These are phyloP conservation scores for Mycena leptocephala DNA, from an alignment of 768 basidiomycete genomes.

Conservation along the genomic window DNA sequence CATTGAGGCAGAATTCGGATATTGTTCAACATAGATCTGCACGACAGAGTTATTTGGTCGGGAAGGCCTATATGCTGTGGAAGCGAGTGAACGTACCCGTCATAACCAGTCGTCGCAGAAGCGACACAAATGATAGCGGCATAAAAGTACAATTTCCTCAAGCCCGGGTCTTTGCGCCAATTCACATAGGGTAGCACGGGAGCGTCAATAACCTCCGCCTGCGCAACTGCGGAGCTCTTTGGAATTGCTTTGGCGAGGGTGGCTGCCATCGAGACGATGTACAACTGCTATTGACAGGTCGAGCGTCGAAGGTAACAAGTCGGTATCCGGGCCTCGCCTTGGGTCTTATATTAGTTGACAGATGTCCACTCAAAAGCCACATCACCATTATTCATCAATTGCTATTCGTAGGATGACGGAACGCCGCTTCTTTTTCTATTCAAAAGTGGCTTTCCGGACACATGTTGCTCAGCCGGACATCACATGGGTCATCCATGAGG, in stretches of 20 bases:
- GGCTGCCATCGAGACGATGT: constrained; percentile 22
- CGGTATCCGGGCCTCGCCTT: constrained; percentile 6
- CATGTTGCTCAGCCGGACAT: constrained; percentile 5
- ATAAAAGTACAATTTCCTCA: constrained; percentile 31
- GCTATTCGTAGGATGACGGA: constrained; percentile 10
- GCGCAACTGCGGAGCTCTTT: constrained; percentile 25
- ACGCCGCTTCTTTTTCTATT: constrained; percentile 17
- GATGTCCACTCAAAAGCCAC: constrained; percentile 16
- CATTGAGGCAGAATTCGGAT: too few species aligned
- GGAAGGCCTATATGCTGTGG: too few species aligned
- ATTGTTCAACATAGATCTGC: too few species aligned
- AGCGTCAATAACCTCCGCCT: constrained; percentile 13
- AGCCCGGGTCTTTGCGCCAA: constrained; percentile 28
- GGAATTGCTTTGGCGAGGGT: constrained; percentile 16
- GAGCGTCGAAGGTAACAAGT: constrained; percentile 9
- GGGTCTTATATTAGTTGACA: constrained; percentile 18
- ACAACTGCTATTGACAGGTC: constrained; percentile 8
- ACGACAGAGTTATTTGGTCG: too few species aligned
- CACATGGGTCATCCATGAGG: constrained; percentile 7
- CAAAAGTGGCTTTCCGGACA: constrained; percentile 5
- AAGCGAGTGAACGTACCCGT: too few species aligned
- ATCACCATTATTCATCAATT: constrained; percentile 2
- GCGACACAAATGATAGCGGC: constrained; percentile 30
- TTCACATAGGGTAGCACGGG: constrained; percentile 23
- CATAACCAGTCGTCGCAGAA: constrained; percentile 26